Evolutionary conservation across 2,329 filamentous ascomycete genomes (phyloP), one percentile per base, ranked within the genome.

Genomic region (Coniochaeta pulveracea): DNA sequence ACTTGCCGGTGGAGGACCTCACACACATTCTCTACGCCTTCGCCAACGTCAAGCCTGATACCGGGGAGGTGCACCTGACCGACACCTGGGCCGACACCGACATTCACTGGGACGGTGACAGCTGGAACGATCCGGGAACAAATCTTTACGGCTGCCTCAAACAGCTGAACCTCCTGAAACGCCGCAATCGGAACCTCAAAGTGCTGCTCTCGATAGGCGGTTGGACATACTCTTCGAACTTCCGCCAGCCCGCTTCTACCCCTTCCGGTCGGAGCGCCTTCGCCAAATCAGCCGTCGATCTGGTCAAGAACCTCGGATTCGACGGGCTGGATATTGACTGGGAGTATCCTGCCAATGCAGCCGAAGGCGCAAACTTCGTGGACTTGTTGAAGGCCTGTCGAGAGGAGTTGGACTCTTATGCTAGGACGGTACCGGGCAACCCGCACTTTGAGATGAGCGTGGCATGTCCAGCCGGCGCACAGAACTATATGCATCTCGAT

Each of bases 11-110:
- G 4, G 72, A 86, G 35, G 80, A 84, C 36, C 71, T 95, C 26
- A 96, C 88, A 0, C 89, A 96, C 50, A 60, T 96, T 4, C 73
- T 95, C 11, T 95, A 95, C 44, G 66, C 88, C 11, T 96, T 96
- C 58, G 89, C 85, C 49, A 93, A 95, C 52, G 73, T 94, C 37
- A 71, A 74, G 4, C 67, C 77, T 3, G 83, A 89, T 3, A 75
- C 70, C 19, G 89, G 89, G 32, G 84, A 93, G 56, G 85, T 93
- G 56, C 48, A 69, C 46, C 54, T 80, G 40, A 78, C 73, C 6
- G 75, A 80, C 47, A 45, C 57, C 5, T 80, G 74, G 73, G 68
- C 74, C 30, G 76, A 80, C 51, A 74, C 70, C 1, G 82, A 91
- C 45, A 93, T 86, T 50, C 75, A 78, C 51, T 79, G 68, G 64